These are phyloP conservation scores for Nicotiana obtusifolia DNA, from an alignment of 257 asterid genomes.

Conservation along the genomic window DNA sequence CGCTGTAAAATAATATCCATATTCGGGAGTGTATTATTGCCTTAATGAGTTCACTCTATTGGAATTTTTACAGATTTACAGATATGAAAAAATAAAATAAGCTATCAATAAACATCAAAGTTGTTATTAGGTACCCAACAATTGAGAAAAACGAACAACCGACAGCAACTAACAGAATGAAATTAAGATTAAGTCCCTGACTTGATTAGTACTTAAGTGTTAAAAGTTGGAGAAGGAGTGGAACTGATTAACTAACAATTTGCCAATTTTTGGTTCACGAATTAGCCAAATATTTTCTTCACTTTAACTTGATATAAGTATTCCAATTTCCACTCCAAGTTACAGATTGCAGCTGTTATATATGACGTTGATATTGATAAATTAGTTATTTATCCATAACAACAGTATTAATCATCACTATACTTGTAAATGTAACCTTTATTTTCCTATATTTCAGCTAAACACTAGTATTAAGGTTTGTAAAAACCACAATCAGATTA, in stretches of 20 bases:
- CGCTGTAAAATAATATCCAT: neutral
- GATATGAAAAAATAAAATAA: neutral
- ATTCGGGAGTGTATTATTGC: neutral
- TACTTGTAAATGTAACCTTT: neutral
- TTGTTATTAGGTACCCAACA: conserved; percentile 1
- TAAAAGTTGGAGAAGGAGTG: conserved; percentile 14
- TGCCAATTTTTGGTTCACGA: neutral
- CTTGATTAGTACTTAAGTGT: conserved; percentile 17
- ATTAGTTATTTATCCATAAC: neutral
- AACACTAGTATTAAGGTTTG: no score
- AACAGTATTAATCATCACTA: neutral
- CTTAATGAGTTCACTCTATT: neutral
- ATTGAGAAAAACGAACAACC: conserved; percentile 10
- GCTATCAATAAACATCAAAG: conserved; percentile 1
- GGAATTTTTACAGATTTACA: neutral
- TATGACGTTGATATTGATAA: neutral
- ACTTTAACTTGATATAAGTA: neutral
- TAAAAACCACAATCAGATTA: no score
- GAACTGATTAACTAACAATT: conserved; percentile 11
- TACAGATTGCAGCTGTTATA: neutral
- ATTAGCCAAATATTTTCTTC: neutral
- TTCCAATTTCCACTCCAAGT: neutral
- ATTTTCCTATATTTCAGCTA: neutral
- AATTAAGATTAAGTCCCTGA: neutral
- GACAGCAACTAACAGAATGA: conserved; percentile 32